Conservation (phyloP, 768 basidiomycete genomes). For the Psilocybe tampanensis region DNA sequence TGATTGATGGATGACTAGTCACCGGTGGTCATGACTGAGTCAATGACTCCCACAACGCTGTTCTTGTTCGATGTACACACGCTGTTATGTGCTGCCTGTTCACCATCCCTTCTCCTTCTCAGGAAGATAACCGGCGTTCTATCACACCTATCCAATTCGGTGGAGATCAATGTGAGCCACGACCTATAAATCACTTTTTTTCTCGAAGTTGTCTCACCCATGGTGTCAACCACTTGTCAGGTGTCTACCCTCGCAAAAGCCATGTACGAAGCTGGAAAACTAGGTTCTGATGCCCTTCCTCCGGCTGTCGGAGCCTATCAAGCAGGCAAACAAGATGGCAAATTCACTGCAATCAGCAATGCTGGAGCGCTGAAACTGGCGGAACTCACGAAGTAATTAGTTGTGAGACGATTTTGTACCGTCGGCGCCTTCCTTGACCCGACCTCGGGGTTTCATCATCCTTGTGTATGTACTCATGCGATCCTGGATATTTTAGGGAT, state of each 20-base stretch:
- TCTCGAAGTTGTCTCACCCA: neutral
- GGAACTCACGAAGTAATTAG: constrained; percentile 20
- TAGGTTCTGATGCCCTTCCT: constrained; percentile 53
- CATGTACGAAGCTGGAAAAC: constrained; percentile 52
- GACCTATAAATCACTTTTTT: neutral
- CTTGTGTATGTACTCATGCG: too few relatives aligned
- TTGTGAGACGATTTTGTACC: too few relatives aligned
- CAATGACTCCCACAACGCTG: too few relatives aligned
- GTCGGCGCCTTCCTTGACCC: too few relatives aligned
- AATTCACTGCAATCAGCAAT: constrained; percentile 62
- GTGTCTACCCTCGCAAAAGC: constrained; percentile 55
- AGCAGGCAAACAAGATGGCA: constrained; percentile 35
- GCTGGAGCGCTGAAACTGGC: constrained; percentile 49
- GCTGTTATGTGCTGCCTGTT: constrained; percentile 13
- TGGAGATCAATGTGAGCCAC: constrained; percentile 47
- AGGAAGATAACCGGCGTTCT: constrained; percentile 40
- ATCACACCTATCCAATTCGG: constrained; percentile 37
- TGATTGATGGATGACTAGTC: too few relatives aligned
- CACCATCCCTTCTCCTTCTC: neutral
- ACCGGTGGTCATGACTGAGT: too few relatives aligned
- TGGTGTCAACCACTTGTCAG: constrained; percentile 29
- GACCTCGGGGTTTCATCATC: too few relatives aligned
- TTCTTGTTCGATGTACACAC: too few relatives aligned
- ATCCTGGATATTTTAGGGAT: too few relatives aligned
- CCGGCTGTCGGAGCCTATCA: constrained; percentile 40